These are phyloP conservation scores for Talaromyces albobiverticillius DNA, from an alignment of 2,329 filamentous ascomycete genomes.

Conservation along the genomic window DNA sequence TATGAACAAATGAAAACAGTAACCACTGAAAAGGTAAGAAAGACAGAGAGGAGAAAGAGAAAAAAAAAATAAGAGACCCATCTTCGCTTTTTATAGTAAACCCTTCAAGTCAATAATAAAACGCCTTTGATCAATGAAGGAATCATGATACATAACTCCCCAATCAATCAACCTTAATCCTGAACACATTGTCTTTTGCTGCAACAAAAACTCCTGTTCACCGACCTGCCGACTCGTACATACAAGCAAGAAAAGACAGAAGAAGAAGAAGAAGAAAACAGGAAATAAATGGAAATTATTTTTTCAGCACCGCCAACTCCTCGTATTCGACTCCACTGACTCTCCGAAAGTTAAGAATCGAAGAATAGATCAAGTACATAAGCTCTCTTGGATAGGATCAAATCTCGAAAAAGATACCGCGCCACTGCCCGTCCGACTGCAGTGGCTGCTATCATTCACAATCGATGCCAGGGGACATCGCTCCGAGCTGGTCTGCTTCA, in stretches of 20 bases:
- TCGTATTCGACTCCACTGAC: no score
- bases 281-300: neutral
- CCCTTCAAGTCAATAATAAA: neutral
- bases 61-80: neutral
- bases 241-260: neutral
- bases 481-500: conserved; percentile 26
- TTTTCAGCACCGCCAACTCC: no score
- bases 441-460: conserved; percentile 27
- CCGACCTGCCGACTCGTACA: neutral
- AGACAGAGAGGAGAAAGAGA: no score
- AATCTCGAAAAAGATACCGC: conserved; percentile 31
- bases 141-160: neutral
- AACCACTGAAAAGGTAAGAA: neutral
- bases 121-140: neutral
- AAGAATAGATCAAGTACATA: conserved; percentile 28
- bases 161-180: no score
- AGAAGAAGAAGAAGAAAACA: neutral
- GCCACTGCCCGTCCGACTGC: conserved; percentile 26
- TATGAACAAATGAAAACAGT: neutral
- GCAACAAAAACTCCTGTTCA: neutral
- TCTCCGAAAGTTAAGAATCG: no score
- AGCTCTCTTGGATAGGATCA: conserved; percentile 30
- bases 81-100: neutral
- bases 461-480: conserved; percentile 24
- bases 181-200: neutral